Evolutionary conservation across 371 early-diverging fungal species (phyloP).

Genomic region (Mortierella sp.): DNA sequence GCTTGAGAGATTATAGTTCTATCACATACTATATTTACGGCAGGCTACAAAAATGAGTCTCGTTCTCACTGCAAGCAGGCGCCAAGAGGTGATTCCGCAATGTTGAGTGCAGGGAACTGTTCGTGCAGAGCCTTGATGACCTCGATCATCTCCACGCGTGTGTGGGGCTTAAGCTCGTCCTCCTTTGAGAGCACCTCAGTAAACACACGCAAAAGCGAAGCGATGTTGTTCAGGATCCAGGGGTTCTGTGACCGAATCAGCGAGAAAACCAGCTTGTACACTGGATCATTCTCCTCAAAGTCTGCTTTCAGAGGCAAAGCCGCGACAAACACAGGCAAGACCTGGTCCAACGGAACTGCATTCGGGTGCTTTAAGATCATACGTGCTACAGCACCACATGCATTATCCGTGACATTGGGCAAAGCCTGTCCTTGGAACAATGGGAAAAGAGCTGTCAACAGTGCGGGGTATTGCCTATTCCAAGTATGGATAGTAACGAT

Average conservation of each 20-base stretch:
- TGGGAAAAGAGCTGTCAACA: conserved; percentile 77
- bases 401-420: conserved; percentile 85
- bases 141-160: conserved; percentile 64
- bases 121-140: conserved; percentile 54
- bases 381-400: conserved; percentile 87
- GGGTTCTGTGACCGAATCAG: conserved; percentile 68
- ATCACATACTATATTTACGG: too few relatives aligned
- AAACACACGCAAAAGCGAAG: conserved; percentile 17
- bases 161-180: conserved; percentile 59
- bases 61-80: conserved; percentile 7
- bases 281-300: conserved; percentile 82
- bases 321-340: conserved; percentile 73
- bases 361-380: conserved; percentile 75
- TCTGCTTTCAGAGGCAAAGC: conserved; percentile 83
- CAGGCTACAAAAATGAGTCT: background rate
- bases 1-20: too few relatives aligned
- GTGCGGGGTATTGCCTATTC: conserved; percentile 71
- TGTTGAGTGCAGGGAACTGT: conserved; percentile 25
- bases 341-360: conserved; percentile 74
- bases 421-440: conserved; percentile 70
- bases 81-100: conserved; percentile 11
- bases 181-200: conserved; percentile 8
- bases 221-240: conserved; percentile 53
- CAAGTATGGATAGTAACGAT: background rate
- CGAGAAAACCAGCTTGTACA: conserved; percentile 72